phyloP scores from a whole-genome alignment of 768 basidiomycete species.

The Nidula microcarpa region DNA sequence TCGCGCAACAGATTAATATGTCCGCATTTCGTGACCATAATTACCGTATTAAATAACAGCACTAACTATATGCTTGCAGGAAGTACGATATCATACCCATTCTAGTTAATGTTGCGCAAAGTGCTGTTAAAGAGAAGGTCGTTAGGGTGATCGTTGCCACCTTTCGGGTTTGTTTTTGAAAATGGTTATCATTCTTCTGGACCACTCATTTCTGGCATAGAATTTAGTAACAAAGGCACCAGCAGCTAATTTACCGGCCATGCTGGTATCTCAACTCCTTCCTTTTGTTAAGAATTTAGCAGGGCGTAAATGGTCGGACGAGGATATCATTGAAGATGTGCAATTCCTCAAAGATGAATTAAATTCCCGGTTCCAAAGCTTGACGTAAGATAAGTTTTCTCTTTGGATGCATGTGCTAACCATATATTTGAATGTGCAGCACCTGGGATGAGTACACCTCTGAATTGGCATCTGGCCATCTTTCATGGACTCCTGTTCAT shows the following conservation, averaged over 20 bases:
- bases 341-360: conserved; percentile 85
- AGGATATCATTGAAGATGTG: conserved; percentile 91
- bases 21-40: conserved; percentile 26
- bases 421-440: conserved; percentile 32
- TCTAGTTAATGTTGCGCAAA: conserved; percentile 79
- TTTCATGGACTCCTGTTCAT: conserved; percentile 95
- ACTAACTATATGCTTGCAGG: conserved; percentile 33
- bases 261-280: conserved; percentile 85
- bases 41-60: background rate
- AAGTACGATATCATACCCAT: conserved; percentile 88
- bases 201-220: conserved; percentile 28
- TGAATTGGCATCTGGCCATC: conserved; percentile 83
- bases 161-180: conserved; percentile 56
- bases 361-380: conserved; percentile 77
- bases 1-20: conserved; percentile 88
- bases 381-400: conserved; percentile 63
- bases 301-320: conserved; percentile 88
- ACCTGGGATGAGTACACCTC: conserved; percentile 97
- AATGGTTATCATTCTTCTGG: background rate
- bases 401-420: background rate
- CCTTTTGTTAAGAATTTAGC: conserved; percentile 85
- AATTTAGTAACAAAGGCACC: conserved; percentile 92
- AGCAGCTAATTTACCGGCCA: conserved; percentile 81
- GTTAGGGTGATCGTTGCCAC: conserved; percentile 91
- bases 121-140: conserved; percentile 95